Base-by-base conservation (phyloP, 495 filamentous ascomycete species). In the Aspergillus incahuasiensis region DNA sequence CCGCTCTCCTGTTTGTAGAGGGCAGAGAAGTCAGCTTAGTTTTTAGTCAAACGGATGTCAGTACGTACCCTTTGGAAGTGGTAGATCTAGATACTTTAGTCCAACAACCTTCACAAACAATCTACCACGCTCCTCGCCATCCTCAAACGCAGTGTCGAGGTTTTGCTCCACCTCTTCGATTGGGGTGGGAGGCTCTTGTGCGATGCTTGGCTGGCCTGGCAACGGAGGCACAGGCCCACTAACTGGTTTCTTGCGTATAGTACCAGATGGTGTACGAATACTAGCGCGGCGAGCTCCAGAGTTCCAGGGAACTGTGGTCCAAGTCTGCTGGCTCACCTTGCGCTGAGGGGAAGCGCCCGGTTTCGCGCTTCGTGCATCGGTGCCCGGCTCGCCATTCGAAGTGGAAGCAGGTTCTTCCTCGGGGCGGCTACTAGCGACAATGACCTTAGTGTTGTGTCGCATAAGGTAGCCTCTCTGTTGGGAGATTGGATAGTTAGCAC, bases 301-400 rank as follows among this genome's bases (percentile, higher is more conserved):
- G 71, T 96, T 97, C 94, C 94, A 98, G 5, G 94, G 95, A 62
- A 96, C 94, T 18, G 94, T 91, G 16, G 89, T 95, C 91, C 92
- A 95, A 0, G 90, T 91, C 66, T 95, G 89, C 32, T 91, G 81
- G 66, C 78, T 90, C 43, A 76, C 66, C 68, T 94, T 95, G 13
- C 89, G 76, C 18, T 90, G 85, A 8, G 86, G 86, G 56, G 83
- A 84, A n/a, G 80, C 82, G 22, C 84, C 82, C 34, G 87, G 86
- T 16, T 82, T 81, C 15, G 79, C 79, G 16, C 76, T 82, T 53
- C 74, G 80, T 46, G 70, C 54, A n/a, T 81, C 80, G 41, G 79
- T 72, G 1, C 74, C 72, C 16, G 79, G 76, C 53, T 87, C 83
- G 0, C 74, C 68, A 8, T 74, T 60, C 2, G 69, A 58, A 8